Evolutionary conservation across 2,329 filamentous ascomycete genomes (phyloP), one percentile per base, ranked within the genome.

Genomic region (Fusarium ramigenum): DNA sequence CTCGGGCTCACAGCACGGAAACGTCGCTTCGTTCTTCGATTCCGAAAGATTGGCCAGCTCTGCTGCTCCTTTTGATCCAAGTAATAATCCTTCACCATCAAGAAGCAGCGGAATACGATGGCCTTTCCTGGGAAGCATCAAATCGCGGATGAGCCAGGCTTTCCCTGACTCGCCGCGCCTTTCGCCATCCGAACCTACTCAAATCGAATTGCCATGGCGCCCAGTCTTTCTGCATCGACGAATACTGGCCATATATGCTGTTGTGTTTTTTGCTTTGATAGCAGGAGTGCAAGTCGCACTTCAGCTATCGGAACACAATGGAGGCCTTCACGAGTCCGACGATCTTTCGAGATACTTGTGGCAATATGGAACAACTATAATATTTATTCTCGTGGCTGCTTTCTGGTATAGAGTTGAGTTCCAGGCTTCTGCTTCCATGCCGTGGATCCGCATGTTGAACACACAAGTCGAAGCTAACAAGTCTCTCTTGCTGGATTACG

Each of bases 401-500:
- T 40, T 79, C 14, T 84, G 83, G 82, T 72, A 70, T 15, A 78
- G 83, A 21, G 82, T 82, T 15, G 83, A 84, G 53, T 82, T 81
- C 60, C 83, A 84, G 64, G 76, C 81, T n/a, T 81, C 81, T 44
- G 70, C 77, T 15, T 73, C 77, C 2, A 82, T 83, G 39, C 83
- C 83, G 2, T 85, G 83, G 83, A 66, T 80, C 7, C 80, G 79
- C 4, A 73, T 84, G 69, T 71, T 78, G 10, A 77, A 77, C 23
- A 78, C 72, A 4, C 74, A 81, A 15, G 70, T 73, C 10, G 70
- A 76, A 32, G 77, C 78, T 18, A 77, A 81, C 49, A 75, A 76
- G 60, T 82, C 80, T 21, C 67, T 84, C 40, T 69, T 84, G 44
- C 72, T 84, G 25, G 83, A 84, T 69, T 82, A 82, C 23, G 62